phyloP scores from a whole-genome alignment of 768 basidiomycete species.

The Cystoderma amianthinum region DNA sequence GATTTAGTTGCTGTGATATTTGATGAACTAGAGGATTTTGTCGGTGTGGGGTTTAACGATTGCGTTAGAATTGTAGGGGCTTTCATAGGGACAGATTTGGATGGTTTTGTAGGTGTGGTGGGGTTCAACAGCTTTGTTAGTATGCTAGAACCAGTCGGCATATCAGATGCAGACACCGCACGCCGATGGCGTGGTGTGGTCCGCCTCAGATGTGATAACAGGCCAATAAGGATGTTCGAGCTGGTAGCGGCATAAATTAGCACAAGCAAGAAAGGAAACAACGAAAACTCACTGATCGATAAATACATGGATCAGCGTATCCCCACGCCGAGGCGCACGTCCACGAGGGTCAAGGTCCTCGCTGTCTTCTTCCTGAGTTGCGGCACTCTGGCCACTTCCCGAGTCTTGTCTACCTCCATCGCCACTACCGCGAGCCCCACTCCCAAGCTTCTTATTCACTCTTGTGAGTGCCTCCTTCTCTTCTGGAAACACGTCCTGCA shows the following conservation, averaged over 20 bases:
- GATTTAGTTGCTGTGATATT: too few relatives aligned
- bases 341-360: slow-evolving; percentile 28
- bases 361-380: slow-evolving; percentile 16
- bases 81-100: too few relatives aligned
- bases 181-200: neutral
- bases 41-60: too few relatives aligned
- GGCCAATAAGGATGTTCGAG: slow-evolving; percentile 84
- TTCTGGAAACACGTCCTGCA: slow-evolving; percentile 50
- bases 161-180: too few relatives aligned
- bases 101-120: too few relatives aligned
- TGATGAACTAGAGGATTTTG: too few relatives aligned
- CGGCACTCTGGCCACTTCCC: slow-evolving; percentile 6
- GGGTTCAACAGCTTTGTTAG: too few relatives aligned
- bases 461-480: slow-evolving; percentile 25
- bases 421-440: slow-evolving; percentile 6
- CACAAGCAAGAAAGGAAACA: slow-evolving; percentile 1
- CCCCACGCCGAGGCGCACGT: slow-evolving; percentile 19
- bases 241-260: slow-evolving; percentile 46
- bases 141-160: too few relatives aligned
- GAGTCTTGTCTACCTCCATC: slow-evolving; percentile 13
- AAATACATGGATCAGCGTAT: slow-evolving; percentile 38
- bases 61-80: too few relatives aligned
- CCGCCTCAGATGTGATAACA: slow-evolving; percentile 65
- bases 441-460: slow-evolving; percentile 11
- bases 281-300: slow-evolving; percentile 42